Evolutionary conservation across 768 basidiomycete genomes (phyloP), one percentile per base, ranked within the genome.

Genomic region (Lyophyllum shimeji): DNA sequence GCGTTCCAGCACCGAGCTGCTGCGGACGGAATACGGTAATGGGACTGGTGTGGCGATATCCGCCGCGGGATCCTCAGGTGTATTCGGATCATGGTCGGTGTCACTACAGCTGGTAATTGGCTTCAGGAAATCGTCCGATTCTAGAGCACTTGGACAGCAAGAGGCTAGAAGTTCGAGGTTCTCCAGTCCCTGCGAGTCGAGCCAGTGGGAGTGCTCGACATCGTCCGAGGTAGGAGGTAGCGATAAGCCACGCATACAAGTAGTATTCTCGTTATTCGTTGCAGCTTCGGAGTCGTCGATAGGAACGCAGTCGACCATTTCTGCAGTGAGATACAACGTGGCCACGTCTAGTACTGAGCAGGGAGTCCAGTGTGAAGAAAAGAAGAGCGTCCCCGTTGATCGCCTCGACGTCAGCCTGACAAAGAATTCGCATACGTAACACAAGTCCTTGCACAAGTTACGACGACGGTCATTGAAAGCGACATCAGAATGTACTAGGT

Each of bases 11-110:
- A 68, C 69, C 11, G 60, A 60, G 24, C 60, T 63, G 52, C 67
- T 69, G 25, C 68, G 68, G 24, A 65, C 66, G 37, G 62, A 64
- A 48, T 68, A 70, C 5, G 67, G 63, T 7, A 71, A 50, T n/a
- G 70, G 68, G 9, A 72, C 61, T 24, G 71, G 71, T 13, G 70
- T 65, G 3, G 60, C 65, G 25, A 72, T 70, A n/a, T 57, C 25
- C 17, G 24, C 20, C 13, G 7, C 2, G 13, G 24, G 15, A 25
- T 25, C 23, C 24, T 46, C 23, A 21, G 13, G 23, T 25, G 45
- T 27, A 21, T 25, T 25, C 5, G 44, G 25, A 9, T 24, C 3
- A 13, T 17, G 24, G 15, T 15, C 6, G 27, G 1, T n/a, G 46
- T 18, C n/a, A 24, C 12, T 29, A 24, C 2, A 29, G 1, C 29